phyloP scores from a whole-genome alignment of 805 yeast genomes.

The Alloascoidea africana region DNA sequence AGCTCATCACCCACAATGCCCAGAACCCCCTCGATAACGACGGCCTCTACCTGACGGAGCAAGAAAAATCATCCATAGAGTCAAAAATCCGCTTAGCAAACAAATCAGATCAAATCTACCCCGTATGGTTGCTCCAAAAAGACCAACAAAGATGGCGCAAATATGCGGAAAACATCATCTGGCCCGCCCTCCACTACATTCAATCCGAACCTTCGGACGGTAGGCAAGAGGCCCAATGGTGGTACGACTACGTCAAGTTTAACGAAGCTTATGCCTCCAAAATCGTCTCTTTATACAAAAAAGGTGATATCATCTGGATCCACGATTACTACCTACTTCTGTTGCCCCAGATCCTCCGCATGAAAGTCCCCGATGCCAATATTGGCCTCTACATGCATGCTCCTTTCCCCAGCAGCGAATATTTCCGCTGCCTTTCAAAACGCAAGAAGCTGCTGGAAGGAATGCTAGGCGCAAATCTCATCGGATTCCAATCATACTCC shows the following conservation, averaged over 20 bases:
- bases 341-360: conserved; percentile 70
- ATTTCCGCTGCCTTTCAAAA: conserved; percentile 78
- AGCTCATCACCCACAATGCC: conserved; percentile 23
- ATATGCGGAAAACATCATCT: conserved; percentile 78
- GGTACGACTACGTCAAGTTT: conserved; percentile 82
- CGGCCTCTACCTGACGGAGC: conserved; percentile 45
- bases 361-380: conserved; percentile 56
- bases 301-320: conserved; percentile 87
- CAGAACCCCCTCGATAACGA: conserved; percentile 17
- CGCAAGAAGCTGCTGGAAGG: conserved; percentile 78
- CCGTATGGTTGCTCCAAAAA: conserved; percentile 75
- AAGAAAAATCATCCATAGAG: conserved; percentile 35
- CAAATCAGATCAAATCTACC: conserved; percentile 45
- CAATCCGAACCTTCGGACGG: conserved; percentile 63
- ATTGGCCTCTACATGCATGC: conserved; percentile 75
- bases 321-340: conserved; percentile 80
- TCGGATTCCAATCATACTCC: conserved; percentile 76
- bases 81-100: conserved; percentile 28
- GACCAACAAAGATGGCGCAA: conserved; percentile 76
- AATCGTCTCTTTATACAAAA: conserved; percentile 54
- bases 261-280: conserved; percentile 83
- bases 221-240: conserved; percentile 48
- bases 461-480: conserved; percentile 74
- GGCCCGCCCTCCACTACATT: conserved; percentile 95
- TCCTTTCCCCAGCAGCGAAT: conserved; percentile 93